Evolutionary conservation across 2,329 filamentous ascomycete species (phyloP), one percentile per base, ranked within the genome.

Genomic region (Pseudonectria buxi): DNA sequence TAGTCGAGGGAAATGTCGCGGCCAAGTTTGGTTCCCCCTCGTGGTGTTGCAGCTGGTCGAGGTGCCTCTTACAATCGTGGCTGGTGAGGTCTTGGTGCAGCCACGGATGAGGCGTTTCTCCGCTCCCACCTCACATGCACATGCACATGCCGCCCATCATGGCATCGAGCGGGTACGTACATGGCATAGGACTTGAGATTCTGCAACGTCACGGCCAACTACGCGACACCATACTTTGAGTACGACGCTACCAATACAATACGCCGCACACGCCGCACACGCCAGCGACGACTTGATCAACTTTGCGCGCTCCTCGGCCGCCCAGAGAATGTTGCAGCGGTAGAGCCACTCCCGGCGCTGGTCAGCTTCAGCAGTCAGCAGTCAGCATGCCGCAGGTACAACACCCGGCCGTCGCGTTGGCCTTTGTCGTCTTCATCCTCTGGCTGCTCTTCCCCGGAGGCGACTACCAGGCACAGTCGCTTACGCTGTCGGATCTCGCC

Each of bases 311-410:
- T 26, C 27, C 26, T 16, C 12, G 10, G 18, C 28, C 36, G 29
- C 36, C 16, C 28, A 24, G 15, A 50, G 49, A 39, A 53, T 53
- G 50, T 42, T 37, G 43, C 37, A 37, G 40, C 36, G 41, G 44
- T 51, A 51, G 44, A 32, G 35, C 32, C 40, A 26, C 33, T 29
- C 35, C 15, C 6, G 39, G 35, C 47, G 45, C 38, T 36, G 49
- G 49, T 47, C 18, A 9, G 18, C 18, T 22, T 22, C 18, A 22
- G 18, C 18, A 22, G 18, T 22, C 18, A 22, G 18, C 39, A 42
- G 44, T 40, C 54, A 62, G 54, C 57, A 73, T 73, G 68, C 61
- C 69, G 47, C 64, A 58, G 40, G 56, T 62, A 36, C 69, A 67
- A 49, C 68, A 71, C 36, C 58, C 57, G 31, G 51, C 52, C 32